phyloP scores from a whole-genome alignment of 306 rosid species.

The Rosa chinensis region DNA sequence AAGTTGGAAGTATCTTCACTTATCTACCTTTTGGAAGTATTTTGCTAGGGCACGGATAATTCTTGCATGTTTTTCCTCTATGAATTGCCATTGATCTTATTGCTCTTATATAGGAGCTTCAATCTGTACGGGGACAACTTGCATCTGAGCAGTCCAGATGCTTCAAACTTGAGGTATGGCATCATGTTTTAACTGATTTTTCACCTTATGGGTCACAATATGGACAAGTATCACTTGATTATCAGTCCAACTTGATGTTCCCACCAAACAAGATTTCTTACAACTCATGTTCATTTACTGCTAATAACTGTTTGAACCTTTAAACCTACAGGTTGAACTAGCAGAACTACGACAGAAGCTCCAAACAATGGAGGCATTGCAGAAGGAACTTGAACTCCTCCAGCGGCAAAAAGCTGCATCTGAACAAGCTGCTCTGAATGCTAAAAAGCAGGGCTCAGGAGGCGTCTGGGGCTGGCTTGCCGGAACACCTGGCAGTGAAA shows the following conservation, averaged over 20 bases:
- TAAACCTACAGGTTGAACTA: slow-evolving; percentile 68
- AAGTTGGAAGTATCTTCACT: neutral
- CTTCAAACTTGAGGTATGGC: slow-evolving; percentile 89
- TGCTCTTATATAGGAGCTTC: slow-evolving; percentile 69
- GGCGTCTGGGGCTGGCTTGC: slow-evolving; percentile 98
- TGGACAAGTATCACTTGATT: neutral
- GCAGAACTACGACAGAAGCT: slow-evolving; percentile 93
- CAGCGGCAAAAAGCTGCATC: slow-evolving; percentile 88
- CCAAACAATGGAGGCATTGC: slow-evolving; percentile 78
- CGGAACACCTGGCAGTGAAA: slow-evolving; percentile 49
- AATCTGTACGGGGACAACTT: slow-evolving; percentile 90
- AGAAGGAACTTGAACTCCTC: slow-evolving; percentile 90
- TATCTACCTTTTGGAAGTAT: neutral
- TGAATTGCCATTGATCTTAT: slow-evolving; percentile 15
- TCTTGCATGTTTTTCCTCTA: neutral
- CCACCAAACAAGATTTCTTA: neutral
- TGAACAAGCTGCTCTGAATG: slow-evolving; percentile 73
- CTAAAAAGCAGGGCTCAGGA: slow-evolving; percentile 72
- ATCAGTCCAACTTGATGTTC: neutral
- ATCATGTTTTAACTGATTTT: neutral
- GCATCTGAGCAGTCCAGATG: slow-evolving; percentile 95
- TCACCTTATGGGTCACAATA: neutral
- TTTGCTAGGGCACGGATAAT: neutral
- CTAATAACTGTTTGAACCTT: slow-evolving; percentile 27
- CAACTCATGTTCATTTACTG: neutral